A percentile compares a stretch with the other conserved stretches of the same genome.
These are phyloP conservation scores for Phytophthora vignae DNA, from an alignment of 352 stramenopile species.

Conservation along the genomic window DNA sequence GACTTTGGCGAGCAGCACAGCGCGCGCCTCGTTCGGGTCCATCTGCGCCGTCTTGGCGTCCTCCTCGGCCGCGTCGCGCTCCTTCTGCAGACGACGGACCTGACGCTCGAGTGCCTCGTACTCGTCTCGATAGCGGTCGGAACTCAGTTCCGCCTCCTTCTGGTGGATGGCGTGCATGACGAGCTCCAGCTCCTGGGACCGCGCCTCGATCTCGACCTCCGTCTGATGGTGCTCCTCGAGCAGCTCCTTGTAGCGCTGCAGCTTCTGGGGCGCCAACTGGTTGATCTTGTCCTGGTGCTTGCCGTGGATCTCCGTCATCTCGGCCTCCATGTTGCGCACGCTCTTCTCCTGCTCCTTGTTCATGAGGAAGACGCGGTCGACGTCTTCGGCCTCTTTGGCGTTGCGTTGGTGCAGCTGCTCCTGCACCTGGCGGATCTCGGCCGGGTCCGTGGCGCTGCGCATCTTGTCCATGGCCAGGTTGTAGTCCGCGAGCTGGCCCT, in stretches of 20 bases:
- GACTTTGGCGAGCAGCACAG: slow-evolving; percentile 85
- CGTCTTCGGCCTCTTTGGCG: slow-evolving; percentile 86
- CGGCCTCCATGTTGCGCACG: slow-evolving; percentile 73
- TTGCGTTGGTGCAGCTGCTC: slow-evolving; percentile 80
- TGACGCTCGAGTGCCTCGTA: slow-evolving; percentile 80
- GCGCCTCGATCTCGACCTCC: slow-evolving; percentile 80
- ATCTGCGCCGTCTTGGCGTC: slow-evolving; percentile 89
- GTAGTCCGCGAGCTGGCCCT: slow-evolving; percentile 93
- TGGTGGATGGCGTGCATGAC: slow-evolving; percentile 80
- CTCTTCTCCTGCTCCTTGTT: slow-evolving; percentile 85
- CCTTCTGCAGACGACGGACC: slow-evolving; percentile 72
- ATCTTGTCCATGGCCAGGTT: slow-evolving; percentile 95
- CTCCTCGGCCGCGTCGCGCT: slow-evolving; percentile 79
- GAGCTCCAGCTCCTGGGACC: slow-evolving; percentile 73
- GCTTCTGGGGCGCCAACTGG: slow-evolving; percentile 85
- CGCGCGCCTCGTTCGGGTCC: slow-evolving; percentile 88
- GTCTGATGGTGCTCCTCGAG: slow-evolving; percentile 75
- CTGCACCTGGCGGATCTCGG: slow-evolving; percentile 74
- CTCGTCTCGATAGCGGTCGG: slow-evolving; percentile 78
- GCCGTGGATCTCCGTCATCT: slow-evolving; percentile 81
- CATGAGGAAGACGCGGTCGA: slow-evolving; percentile 90
- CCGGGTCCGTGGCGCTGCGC: slow-evolving; percentile 69
- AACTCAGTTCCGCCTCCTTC: slow-evolving; percentile 75
- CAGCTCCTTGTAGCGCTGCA: slow-evolving; percentile 81
- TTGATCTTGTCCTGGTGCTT: slow-evolving; percentile 91